Evolutionary conservation across 2,329 filamentous ascomycete species (phyloP), one percentile per base, ranked within the genome.

Genomic region (Lachnellula cervina): DNA sequence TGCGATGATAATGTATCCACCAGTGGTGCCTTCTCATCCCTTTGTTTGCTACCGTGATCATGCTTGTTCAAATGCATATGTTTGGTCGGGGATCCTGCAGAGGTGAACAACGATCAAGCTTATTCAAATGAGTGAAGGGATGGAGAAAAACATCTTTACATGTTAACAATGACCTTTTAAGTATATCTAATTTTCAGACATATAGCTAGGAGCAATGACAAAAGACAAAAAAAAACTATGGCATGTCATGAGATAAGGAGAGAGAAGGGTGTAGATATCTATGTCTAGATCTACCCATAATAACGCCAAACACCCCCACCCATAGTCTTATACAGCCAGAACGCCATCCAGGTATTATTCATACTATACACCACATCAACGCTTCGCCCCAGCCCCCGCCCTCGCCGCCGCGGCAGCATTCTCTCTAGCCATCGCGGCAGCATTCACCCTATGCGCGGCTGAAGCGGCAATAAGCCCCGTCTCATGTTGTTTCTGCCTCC

Each of bases 401-500:
- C 38, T 42, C 16, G 38, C 38, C 16, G 38, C 16, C 5, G 14
- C 38, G 4, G 38, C 38, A 42, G 38, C 38, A 17, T n/a, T 42
- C 38, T 42, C 38, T 13, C 37, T 34, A 38, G 25, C 38, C 23
- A 17, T 35, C 34, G 17, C 17, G 28, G 38, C 43, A 5, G 25
- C 49, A 34, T 48, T 42, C 28, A 50, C 51, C 17, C 38, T 28
- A 42, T 60, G 54, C 17, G 42, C 37, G 5, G 52, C 49, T 19
- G 57, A 49, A 5, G 45, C 52, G 32, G 52, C 52, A 45, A 52
- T 44, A 37, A 56, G 21, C 42, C 53, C 58, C 35, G 49, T 37
- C 14, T 60, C 55, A 38, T 58, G 55, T 35, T 50, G 58, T 38
- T 57, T 49, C 28, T 38, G 43, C 23, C 45, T 59, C 23, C 54